Base-by-base conservation (phyloP, 192 early-diverging fungal genomes). In the Phycomyces nitens region DNA sequence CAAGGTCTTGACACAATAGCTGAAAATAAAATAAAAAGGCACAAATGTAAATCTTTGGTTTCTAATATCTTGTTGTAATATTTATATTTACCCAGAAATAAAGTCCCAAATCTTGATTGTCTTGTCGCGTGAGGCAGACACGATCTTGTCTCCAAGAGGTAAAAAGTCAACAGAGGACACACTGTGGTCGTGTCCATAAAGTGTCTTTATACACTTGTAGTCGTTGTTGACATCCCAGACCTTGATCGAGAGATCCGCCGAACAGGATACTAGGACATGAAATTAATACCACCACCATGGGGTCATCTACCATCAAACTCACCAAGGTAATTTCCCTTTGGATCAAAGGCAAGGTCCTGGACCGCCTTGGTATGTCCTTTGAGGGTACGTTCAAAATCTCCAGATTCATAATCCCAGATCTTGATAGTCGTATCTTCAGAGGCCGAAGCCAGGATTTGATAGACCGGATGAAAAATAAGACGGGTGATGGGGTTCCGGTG, bases 361-460 rank as follows among this genome's bases (percentile, higher is more conserved):
- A 98, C 93, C 12, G 94, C 80, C 64, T 96, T 95, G 1, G 96
- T 98, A 69, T 98, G 96, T 42, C 96, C 95, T 68, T 95, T 95
- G 6, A 98, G 76, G 0, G 96, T 94, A 38, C 90, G 75, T 72
- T 97, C 96, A 76, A 91, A 95, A 44, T 91, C 89, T 43, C 92
- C 95, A 12, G 93, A 85, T 70, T 98, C 96, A 53, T 89, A 87
- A 79, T 98, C 96, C 89, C 89, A 98, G 38, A 97, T 86, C 65
- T 93, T 92, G 56, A 97, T 88, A 0, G 94, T 88, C 50, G 92
- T 88, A 62, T 98, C 96, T 68, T 98, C 96, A 14, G 88, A 89
- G 15, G 92, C 90, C 3, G 95, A 86, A 0, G 91, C 93, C n/a
- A 96, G 55, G 6, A 90, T 62, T 16, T 86, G 78, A 68, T 88